A percentile compares a stretch with the other conserved stretches of the same genome.
These are phyloP conservation scores for Komagataella pseudopastoris DNA, from an alignment of 805 yeast genomes.

Conservation along the genomic window DNA sequence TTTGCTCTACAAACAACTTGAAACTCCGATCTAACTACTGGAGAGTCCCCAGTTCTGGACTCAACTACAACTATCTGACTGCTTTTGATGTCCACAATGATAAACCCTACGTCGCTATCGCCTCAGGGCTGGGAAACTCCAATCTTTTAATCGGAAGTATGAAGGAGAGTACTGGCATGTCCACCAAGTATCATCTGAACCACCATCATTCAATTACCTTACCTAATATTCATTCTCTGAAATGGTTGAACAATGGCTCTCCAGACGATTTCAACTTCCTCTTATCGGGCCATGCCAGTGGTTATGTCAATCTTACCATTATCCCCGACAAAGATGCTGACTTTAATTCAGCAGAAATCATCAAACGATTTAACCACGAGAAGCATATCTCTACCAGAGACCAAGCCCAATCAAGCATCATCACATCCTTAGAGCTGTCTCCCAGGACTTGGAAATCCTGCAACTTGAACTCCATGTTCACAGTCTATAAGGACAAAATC, in stretches of 20 bases:
- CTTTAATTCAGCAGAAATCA: conserved; percentile 50
- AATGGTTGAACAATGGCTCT: conserved; percentile 32
- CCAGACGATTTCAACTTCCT: conserved; percentile 23
- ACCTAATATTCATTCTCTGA: conserved; percentile 38
- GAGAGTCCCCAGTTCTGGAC: conserved; percentile 10
- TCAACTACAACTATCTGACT: neutral
- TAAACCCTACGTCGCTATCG: conserved; percentile 33
- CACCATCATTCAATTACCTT: conserved; percentile 47
- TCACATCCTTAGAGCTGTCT: conserved; percentile 20
- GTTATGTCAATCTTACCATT: conserved; percentile 58
- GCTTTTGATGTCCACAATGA: conserved; percentile 8
- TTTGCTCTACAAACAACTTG: conserved; percentile 24
- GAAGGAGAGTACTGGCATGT: conserved; percentile 26
- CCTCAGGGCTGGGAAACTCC: conserved; percentile 29
- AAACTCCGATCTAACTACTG: conserved; percentile 21
- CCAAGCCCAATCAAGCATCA: neutral
- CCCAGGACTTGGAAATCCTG: conserved; percentile 27
- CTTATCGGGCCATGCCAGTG: conserved; percentile 68
- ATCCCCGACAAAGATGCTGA: conserved; percentile 36
- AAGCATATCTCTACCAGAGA: conserved; percentile 32
- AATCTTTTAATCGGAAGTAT: conserved; percentile 28
- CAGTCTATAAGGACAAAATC: conserved; percentile 55
- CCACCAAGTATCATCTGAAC: conserved; percentile 25
- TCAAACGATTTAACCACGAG: conserved; percentile 67
- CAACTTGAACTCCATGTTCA: conserved; percentile 32